A percentile compares a stretch with the other conserved stretches of the same genome.
Conservation (phyloP, 2,329 filamentous ascomycete species). For the Fusarium sp. region DNA sequence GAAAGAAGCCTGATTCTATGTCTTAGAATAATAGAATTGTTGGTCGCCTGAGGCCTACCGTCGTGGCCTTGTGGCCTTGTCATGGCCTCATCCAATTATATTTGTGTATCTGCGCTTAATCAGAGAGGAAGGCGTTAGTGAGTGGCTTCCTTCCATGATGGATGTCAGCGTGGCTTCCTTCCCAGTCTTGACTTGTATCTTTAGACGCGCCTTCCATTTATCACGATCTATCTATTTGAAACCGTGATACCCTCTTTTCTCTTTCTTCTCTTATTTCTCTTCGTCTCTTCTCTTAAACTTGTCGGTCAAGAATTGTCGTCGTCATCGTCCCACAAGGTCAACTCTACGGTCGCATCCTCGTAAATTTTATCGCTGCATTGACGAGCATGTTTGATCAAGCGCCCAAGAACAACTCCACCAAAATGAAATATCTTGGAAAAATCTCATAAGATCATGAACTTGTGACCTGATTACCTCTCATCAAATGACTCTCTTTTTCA, state of each 20-base stretch:
- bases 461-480: background rate
- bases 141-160: background rate
- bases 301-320: background rate
- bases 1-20: background rate
- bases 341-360: conserved; percentile 12
- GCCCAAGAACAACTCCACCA: conserved; percentile 24
- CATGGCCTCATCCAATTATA: conserved; percentile 11
- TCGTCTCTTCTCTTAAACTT: background rate
- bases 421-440: conserved; percentile 7
- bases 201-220: conserved; percentile 10
- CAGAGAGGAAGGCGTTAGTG: background rate
- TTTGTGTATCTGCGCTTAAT: background rate
- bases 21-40: conserved; percentile 17
- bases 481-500: background rate
- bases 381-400: conserved; percentile 36
- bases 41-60: conserved; percentile 32
- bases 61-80: conserved; percentile 28
- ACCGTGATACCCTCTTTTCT: conserved; percentile 10
- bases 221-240: conserved; percentile 17
- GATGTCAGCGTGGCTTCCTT: background rate
- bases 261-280: background rate
- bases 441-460: background rate
- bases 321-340: conserved; percentile 36
- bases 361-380: conserved; percentile 25
- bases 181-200: conserved; percentile 1